phyloP scores from a whole-genome alignment of 129 eudicot species.

The Dittrichia graveolens region DNA sequence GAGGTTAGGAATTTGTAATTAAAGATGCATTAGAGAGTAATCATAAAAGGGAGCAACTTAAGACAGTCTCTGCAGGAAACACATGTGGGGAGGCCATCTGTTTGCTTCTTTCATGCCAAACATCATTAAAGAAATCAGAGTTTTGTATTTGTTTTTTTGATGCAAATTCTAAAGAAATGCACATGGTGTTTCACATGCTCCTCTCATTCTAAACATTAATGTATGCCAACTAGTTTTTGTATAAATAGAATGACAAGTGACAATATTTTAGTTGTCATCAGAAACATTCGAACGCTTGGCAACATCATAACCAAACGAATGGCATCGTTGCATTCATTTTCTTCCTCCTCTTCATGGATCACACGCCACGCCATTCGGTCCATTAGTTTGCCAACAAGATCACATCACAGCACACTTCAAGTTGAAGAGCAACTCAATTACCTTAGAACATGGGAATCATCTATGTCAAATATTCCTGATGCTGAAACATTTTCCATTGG shows the following conservation, averaged over 20 bases:
- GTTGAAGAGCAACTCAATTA: conserved; percentile 34
- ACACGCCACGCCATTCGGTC: conserved; percentile 26
- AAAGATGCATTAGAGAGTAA: conserved; percentile 17
- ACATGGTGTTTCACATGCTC: conserved; percentile 36
- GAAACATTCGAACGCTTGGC: conserved; percentile 20
- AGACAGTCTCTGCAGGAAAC: conserved; percentile 21
- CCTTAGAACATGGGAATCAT: conserved; percentile 25
- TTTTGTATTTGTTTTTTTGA: conserved; percentile 17
- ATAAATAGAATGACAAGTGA: conserved; percentile 1
- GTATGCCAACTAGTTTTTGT: conserved; percentile 19
- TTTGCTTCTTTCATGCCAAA: conserved; percentile 29
- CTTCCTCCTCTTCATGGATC: conserved; percentile 16
- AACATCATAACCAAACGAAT: conserved; percentile 21
- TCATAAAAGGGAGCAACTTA: conserved; percentile 18
- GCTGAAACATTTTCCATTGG: conserved; percentile 25
- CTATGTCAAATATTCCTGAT: conserved; percentile 16
- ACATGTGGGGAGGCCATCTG: conserved; percentile 35
- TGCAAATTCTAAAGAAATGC: conserved; percentile 26
- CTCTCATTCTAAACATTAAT: conserved; percentile 11
- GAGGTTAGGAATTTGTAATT: conserved; percentile 14
- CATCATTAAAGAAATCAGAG: conserved; percentile 22
- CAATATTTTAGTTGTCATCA: conserved; percentile 17
- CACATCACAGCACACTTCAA: conserved; percentile 20
- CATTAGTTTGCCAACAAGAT: conserved; percentile 34
- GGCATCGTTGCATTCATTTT: conserved; percentile 21